Percentiles rank a stretch among this genome's conserved stretches.
phyloP scores from a whole-genome alignment of 139 green algal species.

The Chlorella sorokiniana region DNA sequence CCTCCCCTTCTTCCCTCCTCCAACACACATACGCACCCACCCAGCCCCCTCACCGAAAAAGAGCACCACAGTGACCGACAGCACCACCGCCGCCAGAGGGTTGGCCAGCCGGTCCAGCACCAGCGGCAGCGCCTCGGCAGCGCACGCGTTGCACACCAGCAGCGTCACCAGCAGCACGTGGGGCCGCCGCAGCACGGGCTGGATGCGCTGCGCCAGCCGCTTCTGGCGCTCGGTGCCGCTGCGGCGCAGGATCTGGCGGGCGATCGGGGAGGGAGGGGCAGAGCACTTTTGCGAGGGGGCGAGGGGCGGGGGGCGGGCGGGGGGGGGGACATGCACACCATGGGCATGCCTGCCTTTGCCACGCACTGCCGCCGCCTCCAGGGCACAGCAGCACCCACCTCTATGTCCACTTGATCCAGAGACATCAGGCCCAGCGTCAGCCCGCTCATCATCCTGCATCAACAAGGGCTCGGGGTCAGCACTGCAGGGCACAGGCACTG shows the following conservation, averaged over 20 bases:
- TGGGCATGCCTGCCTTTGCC: neutral
- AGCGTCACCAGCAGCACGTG: conserved; percentile 70
- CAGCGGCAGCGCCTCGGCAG: conserved; percentile 69
- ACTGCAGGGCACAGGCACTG: neutral
- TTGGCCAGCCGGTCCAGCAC: conserved; percentile 72
- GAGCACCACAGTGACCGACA: conserved; percentile 67
- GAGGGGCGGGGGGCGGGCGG: neutral
- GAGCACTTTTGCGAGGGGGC: too few species aligned
- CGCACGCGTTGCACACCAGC: conserved; percentile 65
- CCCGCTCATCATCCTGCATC: conserved; percentile 63
- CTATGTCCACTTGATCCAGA: conserved; percentile 65
- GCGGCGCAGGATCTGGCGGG: conserved; percentile 46
- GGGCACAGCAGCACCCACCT: conserved; percentile 36
- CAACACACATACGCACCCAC: too few species aligned
- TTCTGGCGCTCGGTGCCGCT: conserved; percentile 49
- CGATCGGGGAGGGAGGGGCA: too few species aligned
- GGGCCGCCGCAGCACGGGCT: conserved; percentile 49
- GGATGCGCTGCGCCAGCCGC: conserved; percentile 42
- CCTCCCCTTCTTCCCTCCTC: too few species aligned
- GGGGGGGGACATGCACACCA: neutral
- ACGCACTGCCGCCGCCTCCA: too few species aligned
- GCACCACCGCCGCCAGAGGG: conserved; percentile 57
- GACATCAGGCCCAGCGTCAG: conserved; percentile 75
- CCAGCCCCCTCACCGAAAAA: conserved; percentile 65
- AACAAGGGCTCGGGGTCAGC: too few species aligned